Conservation (phyloP, 306 rosid species). For the Vicia faba region DNA sequence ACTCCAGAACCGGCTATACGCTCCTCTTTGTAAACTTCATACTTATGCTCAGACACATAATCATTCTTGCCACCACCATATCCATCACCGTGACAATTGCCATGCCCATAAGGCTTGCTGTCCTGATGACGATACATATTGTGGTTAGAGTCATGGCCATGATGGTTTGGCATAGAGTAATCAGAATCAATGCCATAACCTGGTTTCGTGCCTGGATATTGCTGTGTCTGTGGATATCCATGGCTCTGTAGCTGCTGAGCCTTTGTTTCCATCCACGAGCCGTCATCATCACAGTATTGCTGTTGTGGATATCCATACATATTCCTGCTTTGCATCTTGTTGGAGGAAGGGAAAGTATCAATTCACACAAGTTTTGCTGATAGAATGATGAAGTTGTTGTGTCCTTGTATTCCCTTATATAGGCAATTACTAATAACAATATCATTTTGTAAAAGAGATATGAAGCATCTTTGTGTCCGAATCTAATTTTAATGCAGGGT, state of each 20-base stretch:
- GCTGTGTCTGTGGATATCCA: constrained; percentile 1
- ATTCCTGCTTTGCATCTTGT: constrained; percentile 29
- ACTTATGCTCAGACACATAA: constrained; percentile 13
- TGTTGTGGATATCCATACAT: constrained; percentile 37
- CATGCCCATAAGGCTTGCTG: not conserved
- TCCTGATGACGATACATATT: constrained; percentile 13
- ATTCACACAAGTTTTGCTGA: not conserved
- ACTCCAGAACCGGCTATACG: constrained; percentile 15
- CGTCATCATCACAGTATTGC: constrained; percentile 37
- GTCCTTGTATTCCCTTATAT: constrained; percentile 31
- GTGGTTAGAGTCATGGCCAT: not conserved
- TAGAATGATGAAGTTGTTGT: not conserved
- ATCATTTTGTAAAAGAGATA: not conserved
- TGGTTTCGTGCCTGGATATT: not conserved
- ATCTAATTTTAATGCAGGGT: constrained; percentile 1
- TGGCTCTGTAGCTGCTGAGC: not conserved
- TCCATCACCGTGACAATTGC: not conserved
- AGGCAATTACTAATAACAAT: not conserved
- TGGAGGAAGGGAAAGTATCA: not conserved
- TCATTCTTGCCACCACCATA: constrained; percentile 18
- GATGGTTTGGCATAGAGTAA: not conserved
- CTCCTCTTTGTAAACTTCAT: constrained; percentile 21
- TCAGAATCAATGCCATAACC: not conserved
- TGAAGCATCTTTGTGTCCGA: not conserved
- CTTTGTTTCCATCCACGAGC: constrained; percentile 23